phyloP scores from a whole-genome alignment of 1,284 basidiomycete species.

The Cryptococcus wingfieldii region DNA sequence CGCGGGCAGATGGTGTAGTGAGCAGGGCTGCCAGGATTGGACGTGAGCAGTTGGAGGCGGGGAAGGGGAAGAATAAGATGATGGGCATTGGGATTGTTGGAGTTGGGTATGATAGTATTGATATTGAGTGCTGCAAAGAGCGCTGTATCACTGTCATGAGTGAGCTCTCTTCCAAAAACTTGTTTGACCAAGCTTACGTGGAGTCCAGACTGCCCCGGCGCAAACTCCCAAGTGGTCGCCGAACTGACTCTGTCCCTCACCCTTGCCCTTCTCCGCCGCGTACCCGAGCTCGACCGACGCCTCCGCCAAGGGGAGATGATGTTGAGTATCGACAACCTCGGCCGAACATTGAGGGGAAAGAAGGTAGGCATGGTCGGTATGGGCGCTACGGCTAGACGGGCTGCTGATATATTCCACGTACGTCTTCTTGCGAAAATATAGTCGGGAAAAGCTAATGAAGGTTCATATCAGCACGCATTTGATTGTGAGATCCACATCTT shows the following conservation, averaged over 20 bases:
- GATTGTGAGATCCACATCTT: conserved; percentile 13
- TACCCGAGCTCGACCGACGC: conserved; percentile 51
- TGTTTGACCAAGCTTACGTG: background rate
- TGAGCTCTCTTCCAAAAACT: background rate
- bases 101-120: conserved; percentile 38
- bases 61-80: conserved; percentile 36
- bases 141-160: conserved; percentile 57
- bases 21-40: conserved; percentile 23
- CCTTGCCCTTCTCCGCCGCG: conserved; percentile 56
- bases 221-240: conserved; percentile 51
- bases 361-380: conserved; percentile 46
- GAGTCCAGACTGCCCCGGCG: conserved; percentile 13
- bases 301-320: conserved; percentile 57
- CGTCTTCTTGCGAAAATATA: background rate
- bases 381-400: conserved; percentile 40
- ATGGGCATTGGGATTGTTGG: conserved; percentile 33
- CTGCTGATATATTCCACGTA: conserved; percentile 15
- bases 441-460: background rate
- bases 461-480: conserved; percentile 12
- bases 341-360: conserved; percentile 46
- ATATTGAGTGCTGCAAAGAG: conserved; percentile 48
- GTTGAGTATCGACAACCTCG: conserved; percentile 52
- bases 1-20: conserved; percentile 24
- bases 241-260: conserved; percentile 57
- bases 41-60: background rate